Base-by-base conservation (phyloP, 495 filamentous ascomycete species). In the Beverwykella pulmonaria region DNA sequence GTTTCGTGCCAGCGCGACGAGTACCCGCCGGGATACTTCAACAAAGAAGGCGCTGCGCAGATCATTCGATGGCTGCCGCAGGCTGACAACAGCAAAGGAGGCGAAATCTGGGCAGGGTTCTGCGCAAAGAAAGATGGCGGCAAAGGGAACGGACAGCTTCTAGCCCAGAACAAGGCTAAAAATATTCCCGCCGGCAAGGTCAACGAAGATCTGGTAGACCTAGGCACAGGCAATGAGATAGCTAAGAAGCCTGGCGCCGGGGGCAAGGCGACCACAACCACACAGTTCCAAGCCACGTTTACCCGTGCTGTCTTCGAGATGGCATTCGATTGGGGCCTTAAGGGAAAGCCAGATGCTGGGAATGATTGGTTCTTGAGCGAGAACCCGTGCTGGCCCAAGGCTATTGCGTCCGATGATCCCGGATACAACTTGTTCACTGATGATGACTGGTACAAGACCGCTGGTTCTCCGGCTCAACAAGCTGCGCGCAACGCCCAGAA, bases 351-450 rank as follows among this genome's bases (percentile, higher is more conserved):
- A 0, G 7, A 34, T 2, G 27, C 15, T n/a, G 54, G 32, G 14
- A 57, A 57, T 29, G 54, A 57, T 15, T 57, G 54, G 54, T 23
- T 23, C 32, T 29, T 57, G 26, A 36, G 27, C n/a, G 32, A 57
- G 1, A 57, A 57, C 14, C 27, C 54, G 27, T 57, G 54, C 54
- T 57, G 54, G 54, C 54, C 54, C 1, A n/a, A 57, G 14, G 54
- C 29, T 36, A 57, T 57, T 19, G 54, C 34, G 1, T 14, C 54
- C 15, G 32, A 41, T 20, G 32, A 57, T 23, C 54, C 54, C 1
- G 54, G 54, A 19, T 57, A 23, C 9, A 32, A 30, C 25, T 8
- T 57, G 0, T 23, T 57, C 12, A 57, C 27, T 2, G 54, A 57
- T 4, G 54, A 57, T 19, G 8, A 9, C 1, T 57, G 26, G 27